phyloP scores from a whole-genome alignment of 164 flowering plant species.

The Magnolia officinalis region DNA sequence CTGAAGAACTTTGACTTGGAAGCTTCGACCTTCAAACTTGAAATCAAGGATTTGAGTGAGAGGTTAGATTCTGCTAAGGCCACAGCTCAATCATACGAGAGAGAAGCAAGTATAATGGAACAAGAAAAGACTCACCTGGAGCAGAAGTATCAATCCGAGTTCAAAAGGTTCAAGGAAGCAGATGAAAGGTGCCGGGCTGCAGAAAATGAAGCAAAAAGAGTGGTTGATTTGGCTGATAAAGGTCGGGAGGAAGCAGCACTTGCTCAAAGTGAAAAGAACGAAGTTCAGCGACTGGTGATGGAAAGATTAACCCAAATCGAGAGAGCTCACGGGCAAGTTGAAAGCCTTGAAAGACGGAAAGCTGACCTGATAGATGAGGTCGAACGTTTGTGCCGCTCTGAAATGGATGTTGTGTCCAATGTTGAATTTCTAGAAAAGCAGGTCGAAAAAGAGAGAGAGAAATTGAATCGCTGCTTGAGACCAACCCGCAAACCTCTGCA shows the following conservation, averaged over 20 bases:
- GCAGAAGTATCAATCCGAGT: conserved; percentile 67
- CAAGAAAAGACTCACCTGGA: conserved; percentile 77
- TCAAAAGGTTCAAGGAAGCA: conserved; percentile 69
- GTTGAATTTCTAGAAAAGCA: conserved; percentile 63
- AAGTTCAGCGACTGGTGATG: conserved; percentile 67
- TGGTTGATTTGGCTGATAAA: conserved; percentile 80
- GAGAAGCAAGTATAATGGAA: conserved; percentile 60
- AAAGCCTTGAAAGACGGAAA: conserved; percentile 64
- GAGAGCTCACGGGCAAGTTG: conserved; percentile 74
- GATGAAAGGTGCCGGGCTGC: conserved; percentile 78
- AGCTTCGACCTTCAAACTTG: conserved; percentile 48
- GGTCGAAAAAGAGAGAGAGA: conserved; percentile 88
- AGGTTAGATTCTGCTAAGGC: conserved; percentile 58
- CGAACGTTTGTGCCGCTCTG: conserved; percentile 49
- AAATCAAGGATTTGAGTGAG: conserved; percentile 57
- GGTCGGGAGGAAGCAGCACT: conserved; percentile 70
- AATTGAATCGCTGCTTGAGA: conserved; percentile 36
- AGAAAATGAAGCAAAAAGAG: conserved; percentile 76
- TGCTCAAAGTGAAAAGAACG: conserved; percentile 70
- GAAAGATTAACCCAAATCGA: conserved; percentile 79
- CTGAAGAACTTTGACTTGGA: conserved; percentile 62
- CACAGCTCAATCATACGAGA: conserved; percentile 69
- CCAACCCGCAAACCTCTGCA: too few relatives aligned
- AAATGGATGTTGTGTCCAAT: conserved; percentile 61
- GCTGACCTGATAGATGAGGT: conserved; percentile 49